Evolutionary conservation across 768 basidiomycete genomes (phyloP).

Genomic region (Podaxis sp.): DNA sequence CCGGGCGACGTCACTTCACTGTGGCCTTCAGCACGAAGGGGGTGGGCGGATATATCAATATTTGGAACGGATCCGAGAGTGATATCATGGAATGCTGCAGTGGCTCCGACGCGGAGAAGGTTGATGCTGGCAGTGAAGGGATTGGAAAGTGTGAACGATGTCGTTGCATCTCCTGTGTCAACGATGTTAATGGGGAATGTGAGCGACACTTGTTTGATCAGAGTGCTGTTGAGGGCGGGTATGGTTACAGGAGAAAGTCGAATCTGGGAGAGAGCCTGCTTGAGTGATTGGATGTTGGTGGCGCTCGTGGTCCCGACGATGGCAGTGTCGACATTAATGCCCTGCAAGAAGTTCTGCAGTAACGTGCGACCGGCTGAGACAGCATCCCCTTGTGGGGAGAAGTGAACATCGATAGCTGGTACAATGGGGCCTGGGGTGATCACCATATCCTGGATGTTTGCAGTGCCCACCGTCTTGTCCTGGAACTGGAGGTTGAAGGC

Average conservation of each 20-base stretch:
- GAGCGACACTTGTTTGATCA: constrained; percentile 56
- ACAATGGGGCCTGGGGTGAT: constrained; percentile 53
- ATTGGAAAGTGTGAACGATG: constrained; percentile 58
- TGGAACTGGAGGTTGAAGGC: constrained; percentile 59
- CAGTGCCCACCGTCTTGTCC: constrained; percentile 56
- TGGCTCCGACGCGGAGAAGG: constrained; percentile 52
- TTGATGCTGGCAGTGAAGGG: constrained; percentile 76
- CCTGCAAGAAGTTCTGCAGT: constrained; percentile 71
- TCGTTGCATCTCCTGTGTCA: constrained; percentile 57
- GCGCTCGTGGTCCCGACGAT: constrained; percentile 57
- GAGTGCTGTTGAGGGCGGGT: constrained; percentile 60
- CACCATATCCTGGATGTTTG: constrained; percentile 45
- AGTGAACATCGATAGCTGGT: constrained; percentile 60
- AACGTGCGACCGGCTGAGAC: constrained; percentile 52
- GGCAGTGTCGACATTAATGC: constrained; percentile 50
- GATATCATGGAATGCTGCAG: constrained; percentile 53
- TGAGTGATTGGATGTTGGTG: constrained; percentile 60
- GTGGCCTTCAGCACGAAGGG: constrained; percentile 62
- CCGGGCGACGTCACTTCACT: constrained; percentile 52
- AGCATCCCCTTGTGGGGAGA: constrained; percentile 54
- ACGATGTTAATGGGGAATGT: constrained; percentile 64
- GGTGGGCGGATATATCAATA: constrained; percentile 52
- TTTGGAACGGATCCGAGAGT: constrained; percentile 59
- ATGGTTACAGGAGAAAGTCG: constrained; percentile 60
- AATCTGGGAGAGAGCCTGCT: constrained; percentile 60